Evolutionary conservation across 169 alveolate species (phyloP), one percentile per base, ranked within the genome.

Genomic region (Plasmodium relictum): DNA sequence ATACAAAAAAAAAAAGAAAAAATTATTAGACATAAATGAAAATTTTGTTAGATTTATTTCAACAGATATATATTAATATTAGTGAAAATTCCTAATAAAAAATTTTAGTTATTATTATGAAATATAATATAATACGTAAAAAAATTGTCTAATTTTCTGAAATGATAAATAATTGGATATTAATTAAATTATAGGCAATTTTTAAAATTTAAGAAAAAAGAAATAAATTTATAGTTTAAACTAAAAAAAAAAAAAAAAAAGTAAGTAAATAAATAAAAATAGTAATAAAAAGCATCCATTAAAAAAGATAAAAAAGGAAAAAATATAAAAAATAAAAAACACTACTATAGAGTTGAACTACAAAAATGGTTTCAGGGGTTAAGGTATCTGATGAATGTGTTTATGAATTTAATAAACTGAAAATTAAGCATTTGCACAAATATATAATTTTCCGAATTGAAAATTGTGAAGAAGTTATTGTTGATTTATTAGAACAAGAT

Each of bases 341-440:
- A 44, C n/a, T 16, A 24, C 8, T 31, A 31, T 31, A 31, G 1
- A 31, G 39, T 31, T 31, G 39, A 31, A 31, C 20, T 12, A 18
- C 3, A 54, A 83, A 83, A 68, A 83, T 83, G 91, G 85, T 83
- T 10, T 83, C 91, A 1, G 91, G 91, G 6, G 91, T 83, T 50
- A 66, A 37, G 22, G 91, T 83, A 18, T 83, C 91, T n/a, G 91
- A 83, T 14, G 85, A 83, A 39, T 83, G 91, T 48, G 54, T 83
- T 26, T 68, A 83, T 68, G 91, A 83, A 48, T 83, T 83, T 68
- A 83, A 83, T 48, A 83, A 56, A 58, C 16, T 83, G 73, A 83
- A 83, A 69, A 74, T 83, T 26, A 83, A 83, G 63, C 91, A 83
- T 72, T 20, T 68, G 20, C 85, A 83, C 83, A 83, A 83, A 61